Evolutionary conservation across 2,329 filamentous ascomycete species (phyloP).

Genomic region (Metarhizium anisopliae): DNA sequence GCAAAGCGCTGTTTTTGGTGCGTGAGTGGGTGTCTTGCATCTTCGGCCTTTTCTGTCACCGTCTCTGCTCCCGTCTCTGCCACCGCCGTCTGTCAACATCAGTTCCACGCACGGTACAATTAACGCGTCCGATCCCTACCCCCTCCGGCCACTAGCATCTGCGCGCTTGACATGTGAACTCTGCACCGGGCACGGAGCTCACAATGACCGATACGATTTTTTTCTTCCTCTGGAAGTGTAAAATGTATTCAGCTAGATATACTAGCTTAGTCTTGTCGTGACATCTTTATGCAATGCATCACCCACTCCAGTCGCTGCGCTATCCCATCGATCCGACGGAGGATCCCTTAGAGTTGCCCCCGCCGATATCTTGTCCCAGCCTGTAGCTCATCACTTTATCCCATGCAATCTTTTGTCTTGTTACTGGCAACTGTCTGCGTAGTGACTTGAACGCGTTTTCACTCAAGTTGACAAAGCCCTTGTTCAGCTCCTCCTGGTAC

Average conservation of each 20-base stretch:
- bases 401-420: conserved; percentile 98
- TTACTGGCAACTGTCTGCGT: conserved; percentile 87
- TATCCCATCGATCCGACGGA: conserved; percentile 23
- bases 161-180: not conserved
- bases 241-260: not conserved
- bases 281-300: not conserved
- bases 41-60: no score
- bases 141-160: not conserved
- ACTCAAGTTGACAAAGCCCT: conserved; percentile 76
- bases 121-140: not conserved
- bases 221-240: not conserved
- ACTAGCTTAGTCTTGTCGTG: not conserved
- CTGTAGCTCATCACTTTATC: conserved; percentile 94
- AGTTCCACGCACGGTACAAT: not conserved
- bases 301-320: not conserved
- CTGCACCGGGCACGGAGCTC: not conserved
- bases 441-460: conserved; percentile 94
- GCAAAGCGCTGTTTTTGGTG: no score
- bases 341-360: conserved; percentile 44
- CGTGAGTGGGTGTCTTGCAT: no score
- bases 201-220: not conserved
- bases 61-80: no score
- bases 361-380: conserved; percentile 70
- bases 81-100: not conserved
- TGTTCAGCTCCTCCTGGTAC: conserved; percentile 94